Percentiles rank a stretch among this genome's conserved stretches.
phyloP scores from a whole-genome alignment of 257 asterid species.

The Mentha longifolia region DNA sequence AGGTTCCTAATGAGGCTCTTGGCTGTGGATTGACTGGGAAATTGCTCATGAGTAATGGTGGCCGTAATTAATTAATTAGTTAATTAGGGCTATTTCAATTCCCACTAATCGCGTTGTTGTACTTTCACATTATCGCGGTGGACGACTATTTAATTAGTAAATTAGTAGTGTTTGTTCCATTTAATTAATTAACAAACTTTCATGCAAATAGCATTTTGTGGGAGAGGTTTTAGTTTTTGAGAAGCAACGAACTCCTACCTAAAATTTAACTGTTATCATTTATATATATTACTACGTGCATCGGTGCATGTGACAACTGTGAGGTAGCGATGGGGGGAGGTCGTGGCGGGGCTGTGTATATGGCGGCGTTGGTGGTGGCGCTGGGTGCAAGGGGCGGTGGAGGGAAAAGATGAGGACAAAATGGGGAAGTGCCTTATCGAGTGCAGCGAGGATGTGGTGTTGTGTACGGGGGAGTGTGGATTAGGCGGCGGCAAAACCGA shows the following conservation, averaged over 20 bases:
- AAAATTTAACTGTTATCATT: not conserved
- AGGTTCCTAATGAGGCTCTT: slow-evolving; percentile 58
- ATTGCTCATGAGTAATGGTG: slow-evolving; percentile 44
- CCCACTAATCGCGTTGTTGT: not conserved
- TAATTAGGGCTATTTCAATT: too few species aligned
- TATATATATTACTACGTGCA: not conserved
- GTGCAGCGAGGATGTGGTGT: slow-evolving; percentile 24
- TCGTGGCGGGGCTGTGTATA: not conserved
- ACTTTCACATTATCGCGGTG: not conserved
- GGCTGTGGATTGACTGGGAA: slow-evolving; percentile 65
- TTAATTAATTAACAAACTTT: slow-evolving; percentile 9
- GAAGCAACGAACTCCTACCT: slow-evolving; percentile 19
- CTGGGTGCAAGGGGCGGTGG: not conserved
- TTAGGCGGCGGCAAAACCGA: not conserved
- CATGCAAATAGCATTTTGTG: not conserved
- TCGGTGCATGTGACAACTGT: not conserved
- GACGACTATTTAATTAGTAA: too few species aligned
- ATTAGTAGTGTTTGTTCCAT: not conserved
- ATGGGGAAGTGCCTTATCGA: slow-evolving; percentile 12
- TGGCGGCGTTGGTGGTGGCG: not conserved
- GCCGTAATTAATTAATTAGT: not conserved
- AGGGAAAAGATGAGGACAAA: not conserved
- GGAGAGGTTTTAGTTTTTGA: not conserved
- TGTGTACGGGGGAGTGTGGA: slow-evolving; percentile 22
- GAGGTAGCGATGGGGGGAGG: not conserved